phyloP scores from a whole-genome alignment of 2,329 filamentous ascomycete genomes.

The Aspergillus nomiae region DNA sequence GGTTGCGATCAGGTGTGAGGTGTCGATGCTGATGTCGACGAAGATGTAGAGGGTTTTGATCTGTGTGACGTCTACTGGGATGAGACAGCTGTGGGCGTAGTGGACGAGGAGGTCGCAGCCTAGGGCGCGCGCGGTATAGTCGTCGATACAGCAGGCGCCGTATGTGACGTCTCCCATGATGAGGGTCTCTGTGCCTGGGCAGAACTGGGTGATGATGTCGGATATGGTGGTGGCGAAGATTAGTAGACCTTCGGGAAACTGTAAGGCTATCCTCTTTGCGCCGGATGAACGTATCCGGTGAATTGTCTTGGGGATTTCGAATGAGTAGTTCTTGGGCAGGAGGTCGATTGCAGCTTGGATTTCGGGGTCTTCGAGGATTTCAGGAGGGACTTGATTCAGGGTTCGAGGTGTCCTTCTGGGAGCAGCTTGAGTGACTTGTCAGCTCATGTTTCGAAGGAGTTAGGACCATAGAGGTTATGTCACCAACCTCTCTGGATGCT shows the following conservation, averaged over 20 bases:
- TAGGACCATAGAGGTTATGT: conserved; percentile 2
- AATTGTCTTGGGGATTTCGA: conserved; percentile 98
- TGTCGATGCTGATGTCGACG: conserved; percentile 96
- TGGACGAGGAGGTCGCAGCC: conserved; percentile 94
- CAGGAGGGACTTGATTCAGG: conserved; percentile 86
- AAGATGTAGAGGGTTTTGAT: conserved; percentile 98
- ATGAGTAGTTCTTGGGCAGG: conserved; percentile 94
- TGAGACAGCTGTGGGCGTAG: conserved; percentile 95
- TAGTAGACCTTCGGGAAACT: conserved; percentile 93
- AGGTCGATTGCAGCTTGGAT: conserved; percentile 86
- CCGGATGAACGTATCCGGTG: conserved; percentile 82
- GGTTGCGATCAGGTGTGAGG: conserved; percentile 79
- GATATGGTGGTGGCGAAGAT: conserved; percentile 97
- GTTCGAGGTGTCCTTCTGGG: conserved; percentile 73
- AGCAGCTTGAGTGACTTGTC: conserved; percentile 59
- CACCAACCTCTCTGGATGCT: conserved; percentile 42
- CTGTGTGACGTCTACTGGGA: conserved; percentile 93
- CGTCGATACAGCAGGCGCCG: conserved; percentile 97
- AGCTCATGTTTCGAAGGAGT: background rate
- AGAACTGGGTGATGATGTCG: conserved; percentile 93
- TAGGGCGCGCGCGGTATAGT: conserved; percentile 91
- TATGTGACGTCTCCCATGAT: conserved; percentile 99
- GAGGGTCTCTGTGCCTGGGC: conserved; percentile 83
- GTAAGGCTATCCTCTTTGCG: conserved; percentile 84
- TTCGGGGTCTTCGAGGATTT: conserved; percentile 80